Base-by-base conservation (phyloP, 1,284 basidiomycete genomes). In the Malassezia pachydermatis region DNA sequence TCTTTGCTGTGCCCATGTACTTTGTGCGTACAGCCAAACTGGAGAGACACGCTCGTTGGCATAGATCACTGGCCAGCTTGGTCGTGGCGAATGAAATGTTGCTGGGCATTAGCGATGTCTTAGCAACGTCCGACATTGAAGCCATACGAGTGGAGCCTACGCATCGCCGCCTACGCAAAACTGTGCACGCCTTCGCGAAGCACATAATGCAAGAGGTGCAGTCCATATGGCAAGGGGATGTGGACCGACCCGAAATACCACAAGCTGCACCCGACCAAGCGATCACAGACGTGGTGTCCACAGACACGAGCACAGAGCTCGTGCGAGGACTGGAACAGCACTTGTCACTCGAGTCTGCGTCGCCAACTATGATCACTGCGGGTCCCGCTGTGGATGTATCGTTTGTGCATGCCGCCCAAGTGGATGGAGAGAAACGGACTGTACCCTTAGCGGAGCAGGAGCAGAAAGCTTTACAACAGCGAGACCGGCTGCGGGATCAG, bases 171-270 rank as follows among this genome's bases (percentile, higher is more conserved):
- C 41, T 52, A 23, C 42, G 64, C 14, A 63, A 59, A 39, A 36
- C 41, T 9, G 58, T 63, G 13, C 60, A 67, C 28, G 51, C 43
- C 20, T 36, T 65, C 13, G 62, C 57, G 3, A 51, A 50, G 42
- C 44, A 44, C 13, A 40, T 62, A 2, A 45, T 59, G 9, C 36
- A 34, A 6, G 17, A 41, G 16, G 47, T 67, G 0, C 45, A 58
- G 38, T 58, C 60, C 7, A 37, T 54, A 23, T 55, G 65, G 41
- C 30, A 43, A 11, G 9, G 24, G 39, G 55, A 63, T 20, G 51
- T 48, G 0, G 65, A 67, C 19, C 47, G 46, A 16, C 24, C n/a
- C 16, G 28, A 41, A 14, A 8, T 27, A 5, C 17, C 10, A 17
- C 2, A 35, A 3, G 30, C 13, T 6, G 20, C 14, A n/a, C 8